Evolutionary conservation across 768 basidiomycete species (phyloP), one percentile per base, ranked within the genome.

Genomic region (Termitomyces sp.): DNA sequence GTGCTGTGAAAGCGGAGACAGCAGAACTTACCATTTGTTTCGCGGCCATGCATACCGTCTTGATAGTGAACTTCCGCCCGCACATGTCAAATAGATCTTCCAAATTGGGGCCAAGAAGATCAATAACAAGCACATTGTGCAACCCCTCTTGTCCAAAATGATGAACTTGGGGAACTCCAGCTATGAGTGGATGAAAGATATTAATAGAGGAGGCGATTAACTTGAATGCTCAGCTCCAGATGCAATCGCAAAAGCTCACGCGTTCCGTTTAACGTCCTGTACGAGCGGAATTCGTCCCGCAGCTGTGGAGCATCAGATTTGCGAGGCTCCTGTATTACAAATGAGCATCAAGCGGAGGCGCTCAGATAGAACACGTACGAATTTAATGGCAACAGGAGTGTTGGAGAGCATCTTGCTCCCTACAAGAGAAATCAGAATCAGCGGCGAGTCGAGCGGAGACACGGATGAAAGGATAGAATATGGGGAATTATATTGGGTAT

Each of bases 21-120:
- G 10, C 14, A 31, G 12, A 11, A 19, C 86, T 71, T 61, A 95
- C 96, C 96, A 98, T 99, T 73, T 99, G 97, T 73, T 91, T 98
- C 17, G 97, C 97, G 51, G 92, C 90, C 96, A 99, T 94, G 69
- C 94, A 97, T 27, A 98, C 96, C 0, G 96, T 98, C 83, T 99
- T 99, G 72, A 96, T 87, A 52, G 85, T 85, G 75, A 98, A 99
- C 75, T 98, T 98, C 63, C 96, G 88, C n/a, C 89, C 86, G 70
- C 95, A 98, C 93, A 97, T 95, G 74, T 98, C 96, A 69, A 99
- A 98, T 34, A 99, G 81, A 69, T 99, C 96, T 74, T 99, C 96
- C 43, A 99, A 77, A 65, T 95, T 96, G 21, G 96, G 96, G n/a
- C 96, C 97, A 14, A 99, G 81, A 31, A 99, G 80, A 75, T 99